These are phyloP conservation scores for Plasmodium inui DNA, from an alignment of 169 alveolate species.

Conservation along the genomic window DNA sequence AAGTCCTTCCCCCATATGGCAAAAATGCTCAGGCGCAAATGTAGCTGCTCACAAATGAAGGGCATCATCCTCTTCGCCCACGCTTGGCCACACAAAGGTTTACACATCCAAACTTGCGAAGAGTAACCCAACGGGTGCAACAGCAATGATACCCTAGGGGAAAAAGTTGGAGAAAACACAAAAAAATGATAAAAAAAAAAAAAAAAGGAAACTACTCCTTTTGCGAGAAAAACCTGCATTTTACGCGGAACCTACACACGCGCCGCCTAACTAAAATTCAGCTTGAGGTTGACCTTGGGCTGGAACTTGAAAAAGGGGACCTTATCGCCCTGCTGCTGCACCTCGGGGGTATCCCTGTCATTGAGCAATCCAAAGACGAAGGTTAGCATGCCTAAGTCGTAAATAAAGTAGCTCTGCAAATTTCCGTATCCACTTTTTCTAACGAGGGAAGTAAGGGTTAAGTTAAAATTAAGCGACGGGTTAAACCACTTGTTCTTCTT, in stretches of 20 bases:
- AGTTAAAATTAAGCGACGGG: conserved; percentile 41
- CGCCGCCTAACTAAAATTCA: conserved; percentile 36
- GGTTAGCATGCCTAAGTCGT: conserved; percentile 77
- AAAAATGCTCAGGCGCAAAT: background rate
- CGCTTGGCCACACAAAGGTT: background rate
- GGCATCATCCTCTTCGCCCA: background rate
- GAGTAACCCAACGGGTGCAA: background rate
- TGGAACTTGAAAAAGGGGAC: conserved; percentile 80
- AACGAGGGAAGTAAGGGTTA: conserved; percentile 76
- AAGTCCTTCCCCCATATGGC: background rate
- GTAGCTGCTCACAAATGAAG: background rate
- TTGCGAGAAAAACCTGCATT: background rate
- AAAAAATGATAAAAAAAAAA: background rate
- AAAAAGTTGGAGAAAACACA: background rate
- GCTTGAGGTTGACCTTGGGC: conserved; percentile 81
- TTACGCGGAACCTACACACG: background rate
- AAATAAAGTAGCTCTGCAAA: conserved; percentile 79
- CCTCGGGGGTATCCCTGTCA: conserved; percentile 81
- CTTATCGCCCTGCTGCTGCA: conserved; percentile 78
- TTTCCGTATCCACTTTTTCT: conserved; percentile 84
- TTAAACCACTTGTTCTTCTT: conserved; percentile 12
- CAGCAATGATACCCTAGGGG: background rate
- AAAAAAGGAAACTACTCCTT: background rate
- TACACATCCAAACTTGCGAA: background rate
- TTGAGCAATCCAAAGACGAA: conserved; percentile 78